phyloP scores from a whole-genome alignment of 1,284 basidiomycete genomes.

The Marasmius oreades region DNA sequence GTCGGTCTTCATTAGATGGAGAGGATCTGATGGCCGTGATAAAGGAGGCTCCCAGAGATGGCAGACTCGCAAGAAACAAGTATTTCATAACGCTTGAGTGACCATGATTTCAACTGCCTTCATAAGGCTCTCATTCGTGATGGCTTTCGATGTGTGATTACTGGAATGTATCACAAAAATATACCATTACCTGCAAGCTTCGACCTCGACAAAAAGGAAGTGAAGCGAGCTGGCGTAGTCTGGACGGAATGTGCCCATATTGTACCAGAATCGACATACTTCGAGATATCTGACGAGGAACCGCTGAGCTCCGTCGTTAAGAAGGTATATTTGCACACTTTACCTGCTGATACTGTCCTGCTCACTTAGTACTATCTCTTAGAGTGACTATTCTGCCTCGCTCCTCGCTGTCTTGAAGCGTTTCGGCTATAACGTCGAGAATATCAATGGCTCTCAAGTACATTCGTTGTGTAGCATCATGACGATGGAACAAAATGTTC shows the following conservation, averaged over 20 bases:
- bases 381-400: conserved; percentile 9
- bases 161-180: conserved; percentile 20
- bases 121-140: conserved; percentile 28
- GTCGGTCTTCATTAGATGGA: background rate
- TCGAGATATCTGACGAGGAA: background rate
- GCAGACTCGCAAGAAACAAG: conserved; percentile 5
- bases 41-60: conserved; percentile 1
- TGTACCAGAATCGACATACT: background rate
- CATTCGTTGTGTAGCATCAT: too few species aligned
- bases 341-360: background rate
- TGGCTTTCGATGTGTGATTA: conserved; percentile 24
- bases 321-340: background rate
- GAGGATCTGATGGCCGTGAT: background rate
- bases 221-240: background rate
- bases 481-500: conserved; percentile 21
- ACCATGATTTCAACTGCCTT: background rate
- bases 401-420: conserved; percentile 9
- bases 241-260: conserved; percentile 5
- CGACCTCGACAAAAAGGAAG: background rate
- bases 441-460: conserved; percentile 26
- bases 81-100: background rate
- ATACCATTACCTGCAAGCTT: background rate
- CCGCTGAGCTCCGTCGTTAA: too few species aligned
- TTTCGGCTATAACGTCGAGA: conserved; percentile 11
- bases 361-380: background rate